Evolutionary conservation across 179 eudicot genomes (phyloP).

Genomic region (Beta corolliflora): DNA sequence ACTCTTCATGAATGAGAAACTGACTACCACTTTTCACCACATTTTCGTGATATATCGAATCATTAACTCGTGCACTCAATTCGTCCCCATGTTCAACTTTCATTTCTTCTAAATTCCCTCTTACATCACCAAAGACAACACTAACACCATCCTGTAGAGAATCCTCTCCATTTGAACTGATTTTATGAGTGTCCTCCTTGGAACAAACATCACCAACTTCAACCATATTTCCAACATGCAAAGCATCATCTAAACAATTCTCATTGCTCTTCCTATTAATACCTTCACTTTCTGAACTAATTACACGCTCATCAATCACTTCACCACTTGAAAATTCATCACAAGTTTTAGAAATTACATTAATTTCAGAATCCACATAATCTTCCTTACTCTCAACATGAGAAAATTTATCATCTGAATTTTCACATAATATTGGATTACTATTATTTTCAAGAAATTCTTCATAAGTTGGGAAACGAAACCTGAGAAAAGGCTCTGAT

Average conservation of each 20-base stretch:
- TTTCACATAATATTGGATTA: constrained; percentile 1
- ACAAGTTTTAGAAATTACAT: neutral
- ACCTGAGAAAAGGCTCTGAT: constrained; percentile 44
- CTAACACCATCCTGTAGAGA: neutral
- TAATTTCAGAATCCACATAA: neutral
- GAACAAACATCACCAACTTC: neutral
- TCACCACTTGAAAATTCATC: neutral
- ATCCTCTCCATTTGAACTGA: neutral
- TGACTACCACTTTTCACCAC: neutral
- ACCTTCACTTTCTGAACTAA: neutral
- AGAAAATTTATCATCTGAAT: constrained; percentile 22
- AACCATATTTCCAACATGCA: constrained; percentile 1
- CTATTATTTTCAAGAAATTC: constrained; percentile 48
- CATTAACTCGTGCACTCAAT: constrained; percentile 26
- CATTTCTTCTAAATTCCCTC: neutral
- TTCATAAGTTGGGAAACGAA: constrained; percentile 72
- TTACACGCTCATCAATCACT: neutral
- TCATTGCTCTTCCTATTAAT: neutral
- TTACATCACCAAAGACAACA: constrained; percentile 3
- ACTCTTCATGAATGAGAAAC: constrained; percentile 27
- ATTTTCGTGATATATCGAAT: constrained; percentile 23
- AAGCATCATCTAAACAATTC: neutral
- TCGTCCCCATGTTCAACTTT: constrained; percentile 9
- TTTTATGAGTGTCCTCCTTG: no score
- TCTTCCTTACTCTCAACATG: constrained; percentile 4